Base-by-base conservation (phyloP, 257 asterid species). In the Cruciata laevipes region DNA sequence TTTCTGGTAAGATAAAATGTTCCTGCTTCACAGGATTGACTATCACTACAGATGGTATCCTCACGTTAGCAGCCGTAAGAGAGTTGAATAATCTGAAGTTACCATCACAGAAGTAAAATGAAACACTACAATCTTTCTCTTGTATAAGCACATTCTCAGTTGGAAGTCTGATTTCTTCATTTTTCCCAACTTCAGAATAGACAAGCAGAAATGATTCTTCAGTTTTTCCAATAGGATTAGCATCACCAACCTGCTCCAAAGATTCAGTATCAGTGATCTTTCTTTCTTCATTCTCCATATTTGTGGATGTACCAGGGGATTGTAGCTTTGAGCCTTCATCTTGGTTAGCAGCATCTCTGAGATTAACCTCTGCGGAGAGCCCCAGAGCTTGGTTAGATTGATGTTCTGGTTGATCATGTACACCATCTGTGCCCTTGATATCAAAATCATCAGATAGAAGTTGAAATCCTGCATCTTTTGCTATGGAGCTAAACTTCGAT, bases 381-480 rank as follows among this genome's bases (percentile, higher is more conserved):
- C 71, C 85, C 11, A 57, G 65, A 71, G 57, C 85, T 78, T 63
- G 82, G 77, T 75, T 61, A 70, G 88, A 67, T 63, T 74, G 84
- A 73, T 65, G 79, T 68, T 77, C 87, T 63, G 80, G 68, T 66
- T 75, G 68, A 30, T 76, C 76, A 37, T 85, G 77, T 67, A 40
- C 61, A 78, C 83, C 73, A 71, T 83, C 89, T 44, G 77, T 75
- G 69, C 73, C 79, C 75, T 86, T 83, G 58, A 93, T 75, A 69
- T 85, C 80, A 71, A 88, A 71, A 79, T 93, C 97, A 76, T 80
- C 77, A 69, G 99, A 93, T 55, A 93, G 66, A 63, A 90, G 97
- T 82, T 93, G 92, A 79, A 93, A 93, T 76, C 99, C 97, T 42
- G 85, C 91, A 81, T 82, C 89, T 86, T 90, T 85, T 18, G 89